Base-by-base conservation (phyloP, 345 rosid species). In the Bruguiera gymnorhiza region DNA sequence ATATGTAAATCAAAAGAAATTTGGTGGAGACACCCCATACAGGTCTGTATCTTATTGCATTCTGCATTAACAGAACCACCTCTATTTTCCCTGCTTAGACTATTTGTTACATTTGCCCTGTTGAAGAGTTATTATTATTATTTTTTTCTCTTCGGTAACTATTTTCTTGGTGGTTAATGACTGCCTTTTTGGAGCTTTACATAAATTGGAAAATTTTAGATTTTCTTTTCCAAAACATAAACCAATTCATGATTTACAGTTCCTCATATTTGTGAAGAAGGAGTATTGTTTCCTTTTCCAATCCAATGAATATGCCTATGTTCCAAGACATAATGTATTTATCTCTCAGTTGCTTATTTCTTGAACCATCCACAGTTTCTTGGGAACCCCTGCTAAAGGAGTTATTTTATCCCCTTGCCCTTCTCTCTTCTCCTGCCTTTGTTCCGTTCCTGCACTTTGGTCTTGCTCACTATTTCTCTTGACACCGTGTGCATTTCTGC, bases 21-120 rank as follows among this genome's bases (percentile, higher is more conserved):
- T 86, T 82, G 98, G 98, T 54, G 98, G 98, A n/a, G 98, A 94
- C 76, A 88, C 98, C 62, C 98, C 98, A 63, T 94, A 89, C 79
- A 89, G 95, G 98, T 94, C 57, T 13, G 62, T 78, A 30, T 66
- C 39, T 66, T 32, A 26, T 26, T 60, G 1, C 6, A 31, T 52
- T 32, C 61, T 54, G 3, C 29, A 31, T 23, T 31, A 7, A 70
- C 6, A 13, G 9, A 11, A 32, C 6, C 23, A 23, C 6, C 27
- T 9, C 37, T 20, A 19, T 62, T 62, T 30, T 60, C 30, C 16
- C 20, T 51, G 23, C 18, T 50, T 34, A 3, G 1, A 39, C n/a
- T 31, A 16, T 30, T 30, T 24, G 8, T 26, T 18, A 67, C 6
- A 6, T 55, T 21, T 8, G 21, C 15, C 37, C 36, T 27, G 24